Evolutionary conservation across 2,329 filamentous ascomycete species (phyloP).

Genomic region (Exophiala sp.): DNA sequence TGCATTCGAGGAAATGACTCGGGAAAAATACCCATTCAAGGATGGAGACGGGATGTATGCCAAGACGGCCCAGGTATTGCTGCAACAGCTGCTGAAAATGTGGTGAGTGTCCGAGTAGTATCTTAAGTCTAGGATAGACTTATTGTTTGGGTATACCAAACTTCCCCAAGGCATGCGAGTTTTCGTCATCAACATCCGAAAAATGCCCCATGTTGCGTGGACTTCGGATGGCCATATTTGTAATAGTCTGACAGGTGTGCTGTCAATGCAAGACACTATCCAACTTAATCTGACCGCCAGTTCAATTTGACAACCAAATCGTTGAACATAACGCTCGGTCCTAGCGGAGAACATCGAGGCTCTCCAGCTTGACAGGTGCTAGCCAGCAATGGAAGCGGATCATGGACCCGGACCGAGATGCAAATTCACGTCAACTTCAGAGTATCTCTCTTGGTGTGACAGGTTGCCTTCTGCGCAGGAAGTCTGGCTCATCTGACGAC

Average conservation of each 20-base stretch:
- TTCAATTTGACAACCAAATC: not conserved
- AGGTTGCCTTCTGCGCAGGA: not conserved
- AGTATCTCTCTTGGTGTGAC: not conserved
- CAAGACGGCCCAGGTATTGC: too few relatives aligned
- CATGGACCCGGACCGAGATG: not conserved
- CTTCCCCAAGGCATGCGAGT: too few relatives aligned
- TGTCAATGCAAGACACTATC: conserved; percentile 6
- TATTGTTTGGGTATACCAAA: too few relatives aligned
- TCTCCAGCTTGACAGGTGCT: not conserved
- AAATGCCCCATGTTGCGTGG: not conserved
- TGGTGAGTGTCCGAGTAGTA: too few relatives aligned
- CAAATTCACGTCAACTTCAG: not conserved
- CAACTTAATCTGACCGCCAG: conserved; percentile 18
- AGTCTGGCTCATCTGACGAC: not conserved
- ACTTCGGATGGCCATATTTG: not conserved
- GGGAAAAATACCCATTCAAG: too few relatives aligned
- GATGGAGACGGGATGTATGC: too few relatives aligned
- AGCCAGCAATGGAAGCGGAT: not conserved
- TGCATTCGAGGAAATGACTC: too few relatives aligned
- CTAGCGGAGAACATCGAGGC: not conserved
- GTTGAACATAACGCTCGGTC: too few relatives aligned
- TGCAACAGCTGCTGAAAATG: too few relatives aligned
- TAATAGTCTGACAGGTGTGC: not conserved
- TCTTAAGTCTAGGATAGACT: too few relatives aligned
- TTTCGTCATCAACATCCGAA: too few relatives aligned